A percentile compares a stretch with the other conserved stretches of the same genome.
Conservation (phyloP, 305 asterid genomes). For the Fraxinus baroniana region DNA sequence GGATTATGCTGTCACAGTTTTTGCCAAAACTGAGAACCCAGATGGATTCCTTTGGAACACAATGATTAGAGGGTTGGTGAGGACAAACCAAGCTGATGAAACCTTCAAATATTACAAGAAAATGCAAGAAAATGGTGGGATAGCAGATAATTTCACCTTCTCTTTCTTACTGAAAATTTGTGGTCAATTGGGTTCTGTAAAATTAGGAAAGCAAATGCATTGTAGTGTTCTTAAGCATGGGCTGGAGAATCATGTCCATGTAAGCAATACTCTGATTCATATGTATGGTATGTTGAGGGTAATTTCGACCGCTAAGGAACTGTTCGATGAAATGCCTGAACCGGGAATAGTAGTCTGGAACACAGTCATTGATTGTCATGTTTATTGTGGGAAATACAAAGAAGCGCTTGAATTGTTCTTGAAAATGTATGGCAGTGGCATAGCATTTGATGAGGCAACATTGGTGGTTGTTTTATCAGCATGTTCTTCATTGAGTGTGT, state of each 20-base stretch:
- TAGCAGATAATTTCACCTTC: constrained; percentile 14
- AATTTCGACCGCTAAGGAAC: no score
- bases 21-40: constrained; percentile 11
- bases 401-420: constrained; percentile 14
- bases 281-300: no score
- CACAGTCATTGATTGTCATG: background rate
- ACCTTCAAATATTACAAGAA: constrained; percentile 13
- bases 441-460: constrained; percentile 17
- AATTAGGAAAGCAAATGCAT: constrained; percentile 16
- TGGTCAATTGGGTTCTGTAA: background rate
- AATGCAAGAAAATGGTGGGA: constrained; percentile 14
- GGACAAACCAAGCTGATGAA: background rate
- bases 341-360: no score
- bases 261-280: background rate
- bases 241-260: constrained; percentile 14
- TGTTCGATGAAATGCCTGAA: no score
- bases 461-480: constrained; percentile 15
- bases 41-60: constrained; percentile 22
- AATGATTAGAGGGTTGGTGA: background rate
- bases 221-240: constrained; percentile 8
- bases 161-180: constrained; percentile 18
- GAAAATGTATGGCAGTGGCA: constrained; percentile 7
- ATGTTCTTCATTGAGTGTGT: constrained; percentile 14
- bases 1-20: constrained; percentile 21
- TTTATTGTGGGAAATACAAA: background rate